Conservation (phyloP, 2,329 filamentous ascomycete species). For the Phyllosticta ampelicida region DNA sequence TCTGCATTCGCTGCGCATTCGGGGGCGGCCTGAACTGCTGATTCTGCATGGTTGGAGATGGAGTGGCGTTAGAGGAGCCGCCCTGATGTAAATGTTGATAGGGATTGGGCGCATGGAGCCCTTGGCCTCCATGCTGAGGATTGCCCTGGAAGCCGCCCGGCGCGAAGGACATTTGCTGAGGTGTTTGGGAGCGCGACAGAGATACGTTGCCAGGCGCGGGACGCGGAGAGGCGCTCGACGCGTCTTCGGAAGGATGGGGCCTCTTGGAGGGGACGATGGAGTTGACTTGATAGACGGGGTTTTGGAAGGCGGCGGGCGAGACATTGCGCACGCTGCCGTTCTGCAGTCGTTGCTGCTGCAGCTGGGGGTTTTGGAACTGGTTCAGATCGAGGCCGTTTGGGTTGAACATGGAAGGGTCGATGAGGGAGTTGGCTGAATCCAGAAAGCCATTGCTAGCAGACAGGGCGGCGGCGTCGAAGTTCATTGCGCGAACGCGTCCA, state of each 20-base stretch:
- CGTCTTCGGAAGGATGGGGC: constrained; percentile 70
- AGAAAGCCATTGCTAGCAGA: constrained; percentile 15
- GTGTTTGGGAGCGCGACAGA: constrained; percentile 80
- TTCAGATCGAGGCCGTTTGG: constrained; percentile 35
- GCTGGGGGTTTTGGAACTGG: constrained; percentile 36
- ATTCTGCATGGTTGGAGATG: constrained; percentile 83
- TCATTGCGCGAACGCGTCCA: constrained; percentile 13
- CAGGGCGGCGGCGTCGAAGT: constrained; percentile 11
- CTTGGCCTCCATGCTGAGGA: constrained; percentile 40
- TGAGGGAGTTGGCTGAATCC: constrained; percentile 16
- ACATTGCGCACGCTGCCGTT: constrained; percentile 71
- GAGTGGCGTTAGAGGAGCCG: constrained; percentile 72
- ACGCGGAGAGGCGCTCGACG: constrained; percentile 69
- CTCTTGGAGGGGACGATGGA: constrained; percentile 85
- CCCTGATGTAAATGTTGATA: constrained; percentile 78
- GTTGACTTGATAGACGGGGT: constrained; percentile 72
- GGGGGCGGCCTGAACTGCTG: constrained; percentile 61
- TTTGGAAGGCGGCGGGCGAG: constrained; percentile 49
- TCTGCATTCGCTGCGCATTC: constrained; percentile 63
- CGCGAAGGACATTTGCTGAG: constrained; percentile 63
- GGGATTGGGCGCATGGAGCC: constrained; percentile 53
- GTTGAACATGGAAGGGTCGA: constrained; percentile 30
- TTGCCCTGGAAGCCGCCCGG: constrained; percentile 48
- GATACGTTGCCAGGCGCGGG: constrained; percentile 37
- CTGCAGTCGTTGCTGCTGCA: constrained; percentile 50